Evolutionary conservation across 2,329 filamentous ascomycete genomes (phyloP), one percentile per base, ranked within the genome.

Genomic region (Cladosporium colombiae): DNA sequence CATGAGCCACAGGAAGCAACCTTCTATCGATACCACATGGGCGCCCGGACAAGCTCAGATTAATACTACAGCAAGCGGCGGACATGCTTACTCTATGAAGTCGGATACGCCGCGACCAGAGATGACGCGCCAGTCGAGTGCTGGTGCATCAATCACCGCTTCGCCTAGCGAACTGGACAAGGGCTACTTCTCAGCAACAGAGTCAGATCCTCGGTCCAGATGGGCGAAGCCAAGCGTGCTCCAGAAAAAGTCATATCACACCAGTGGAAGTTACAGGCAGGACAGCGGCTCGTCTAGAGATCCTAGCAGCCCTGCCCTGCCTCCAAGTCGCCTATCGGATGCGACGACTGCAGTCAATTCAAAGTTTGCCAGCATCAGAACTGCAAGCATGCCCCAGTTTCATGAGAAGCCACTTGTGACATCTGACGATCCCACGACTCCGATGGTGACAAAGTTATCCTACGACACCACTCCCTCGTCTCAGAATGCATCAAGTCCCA

Each of bases 121-220:
- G 14, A n/a, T 63, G 50, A 18, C 35, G 2, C 61, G 50, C 33
- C 61, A 63, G 13, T 56, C 35, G 2, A 63, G 61, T 25, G 61
- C 21, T 18, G 50, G 61, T 13, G 46, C 59, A n/a, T 46, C 56
- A 37, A 10, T 63, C 25, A 63, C 61, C 27, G 68, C 74, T 35
- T 75, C 74, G 27, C 74, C 79, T 55, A 78, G 79, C 65, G 91
- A 96, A 67, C 78, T 92, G 18, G 95, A 98, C 73, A 87, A 92
- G 40, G 94, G 93, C 27, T 98, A 98, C 77, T 97, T 97, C 75
- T 97, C 94, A 8, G 92, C 93, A 3, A 91, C 90, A 18, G 94
- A 98, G 73, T 83, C 88, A 13, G 93, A 97, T 69, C 86, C 86
- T 52, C 87, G 90, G 66, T 88, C 86, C 72, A 86, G 86, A 53